Evolutionary conservation across 768 basidiomycete species (phyloP), one percentile per base, ranked within the genome.

Genomic region (Glaciozyma martinii): DNA sequence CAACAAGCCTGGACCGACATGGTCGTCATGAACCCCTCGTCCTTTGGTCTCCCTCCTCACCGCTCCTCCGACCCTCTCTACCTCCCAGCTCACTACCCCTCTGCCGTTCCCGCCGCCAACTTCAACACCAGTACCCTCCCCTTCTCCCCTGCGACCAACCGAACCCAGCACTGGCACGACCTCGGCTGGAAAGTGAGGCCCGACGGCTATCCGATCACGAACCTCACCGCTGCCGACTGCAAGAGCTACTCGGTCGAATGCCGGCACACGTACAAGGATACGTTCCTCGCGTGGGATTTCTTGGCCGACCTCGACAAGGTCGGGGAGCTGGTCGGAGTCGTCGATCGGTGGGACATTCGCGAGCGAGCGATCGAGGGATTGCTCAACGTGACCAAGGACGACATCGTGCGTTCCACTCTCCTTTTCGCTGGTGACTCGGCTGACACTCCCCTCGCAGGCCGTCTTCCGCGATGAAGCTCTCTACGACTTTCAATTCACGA

Each of bases 211-310:
- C 69, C 69, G 33, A 62, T 67, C 29, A 56, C 66, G 8, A 59
- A 57, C 5, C n/a, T 67, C 19, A 56, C 54, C 9, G 61, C 52
- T 3, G 49, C 47, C 18, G 60, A 70, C 29, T 72, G 71, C 65
- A 72, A 72, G 62, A 58, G 54, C 16, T 72, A 72, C 49, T 25
- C 29, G 15, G 47, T 79, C 37, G 84, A 86, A 74, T 89, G 88
- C 70, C 73, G 78, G 46, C 80, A 81, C 54, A 85, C 83, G 65
- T 80, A 78, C 68, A 76, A 82, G n/a, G 84, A 82, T 62, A 85
- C 88, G 7, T 78, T 81, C 66, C 72, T 89, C 19, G 79, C 85
- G 3, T 89, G 88, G 85, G 79, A 81, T 29, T 85, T 82, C 80
- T 76, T 90, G 29, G 79, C 87, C 57, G 78, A 88, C 72, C 71